Conservation (phyloP, 2,329 filamentous ascomycete species). For the Nigrospora osmanthi region DNA sequence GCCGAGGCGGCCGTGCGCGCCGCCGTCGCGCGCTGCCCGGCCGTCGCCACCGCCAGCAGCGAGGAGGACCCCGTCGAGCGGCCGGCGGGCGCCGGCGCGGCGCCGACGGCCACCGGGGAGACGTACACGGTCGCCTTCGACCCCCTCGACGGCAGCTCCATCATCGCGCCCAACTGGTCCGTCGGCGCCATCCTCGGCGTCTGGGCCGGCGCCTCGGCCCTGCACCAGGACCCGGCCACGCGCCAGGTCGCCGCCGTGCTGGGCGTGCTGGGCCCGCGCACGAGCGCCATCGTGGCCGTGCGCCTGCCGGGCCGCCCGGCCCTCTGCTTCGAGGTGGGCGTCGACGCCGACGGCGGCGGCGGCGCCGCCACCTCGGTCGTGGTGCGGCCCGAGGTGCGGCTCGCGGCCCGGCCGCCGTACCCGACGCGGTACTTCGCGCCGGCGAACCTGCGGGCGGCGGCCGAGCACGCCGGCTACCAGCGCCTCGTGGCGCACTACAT, state of each 20-base stretch:
- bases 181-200: constrained; percentile 53
- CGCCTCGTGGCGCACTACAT: constrained; percentile 41
- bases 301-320: constrained; percentile 29
- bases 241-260: constrained; percentile 42
- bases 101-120: constrained; percentile 49
- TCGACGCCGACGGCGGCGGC: constrained; percentile 18
- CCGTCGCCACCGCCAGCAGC: constrained; percentile 44
- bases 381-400: constrained; percentile 29
- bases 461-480: constrained; percentile 41
- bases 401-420: constrained; percentile 26
- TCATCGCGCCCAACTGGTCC: constrained; percentile 50
- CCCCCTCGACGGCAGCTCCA: constrained; percentile 55
- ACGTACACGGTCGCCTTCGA: constrained; percentile 55
- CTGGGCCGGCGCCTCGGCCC: constrained; percentile 42
- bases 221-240: constrained; percentile 27
- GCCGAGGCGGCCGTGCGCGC: constrained; percentile 40
- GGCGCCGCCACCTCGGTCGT: constrained; percentile 23
- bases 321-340: constrained; percentile 44
- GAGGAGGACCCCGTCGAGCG: constrained; percentile 53
- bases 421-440: constrained; percentile 54
- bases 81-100: constrained; percentile 14
- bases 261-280: constrained; percentile 47
- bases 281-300: constrained; percentile 47
- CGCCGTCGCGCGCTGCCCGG: constrained; percentile 32
- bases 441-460: constrained; percentile 51